Conservation (phyloP, 2,329 filamentous ascomycete species). For the Orbilia ellipsospora region DNA sequence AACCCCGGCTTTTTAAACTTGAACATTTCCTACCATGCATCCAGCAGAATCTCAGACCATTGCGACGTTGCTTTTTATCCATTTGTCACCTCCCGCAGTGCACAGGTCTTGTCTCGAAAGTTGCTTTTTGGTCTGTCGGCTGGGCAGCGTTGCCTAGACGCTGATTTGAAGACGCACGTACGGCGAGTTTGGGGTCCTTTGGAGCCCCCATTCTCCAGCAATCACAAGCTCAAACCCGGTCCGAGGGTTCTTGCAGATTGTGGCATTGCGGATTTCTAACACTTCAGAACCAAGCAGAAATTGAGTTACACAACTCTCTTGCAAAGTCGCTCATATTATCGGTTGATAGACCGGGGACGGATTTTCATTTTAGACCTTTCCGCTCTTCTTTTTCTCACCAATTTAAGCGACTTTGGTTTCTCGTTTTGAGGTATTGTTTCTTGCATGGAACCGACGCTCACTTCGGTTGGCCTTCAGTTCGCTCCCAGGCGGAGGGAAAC, state of each 20-base stretch:
- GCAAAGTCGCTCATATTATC: background rate
- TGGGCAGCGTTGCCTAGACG: conserved; percentile 45
- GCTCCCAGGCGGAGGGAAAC: background rate
- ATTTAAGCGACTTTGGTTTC: background rate
- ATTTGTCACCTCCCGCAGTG: conserved; percentile 40
- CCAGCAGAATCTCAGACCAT: background rate
- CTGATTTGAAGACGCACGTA: conserved; percentile 22
- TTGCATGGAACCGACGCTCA: conserved; percentile 4
- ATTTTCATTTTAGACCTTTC: no score
- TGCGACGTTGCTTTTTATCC: conserved; percentile 37
- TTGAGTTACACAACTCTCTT: background rate
- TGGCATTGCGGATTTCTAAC: conserved; percentile 6
- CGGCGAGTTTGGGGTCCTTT: conserved; percentile 36
- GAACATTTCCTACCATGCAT: background rate
- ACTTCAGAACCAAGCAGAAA: no score
- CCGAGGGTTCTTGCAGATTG: conserved; percentile 16
- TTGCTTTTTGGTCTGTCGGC: conserved; percentile 41
- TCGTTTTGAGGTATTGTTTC: conserved; percentile 13
- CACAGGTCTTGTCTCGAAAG: conserved; percentile 30
- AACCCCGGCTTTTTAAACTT: background rate
- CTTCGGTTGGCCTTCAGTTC: background rate
- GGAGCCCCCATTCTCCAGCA: background rate
- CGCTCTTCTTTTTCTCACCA: no score
- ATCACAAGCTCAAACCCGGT: conserved; percentile 11
- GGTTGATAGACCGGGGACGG: background rate